Conservation (phyloP, 2,329 filamentous ascomycete species). For the Corynespora cassiicola region DNA sequence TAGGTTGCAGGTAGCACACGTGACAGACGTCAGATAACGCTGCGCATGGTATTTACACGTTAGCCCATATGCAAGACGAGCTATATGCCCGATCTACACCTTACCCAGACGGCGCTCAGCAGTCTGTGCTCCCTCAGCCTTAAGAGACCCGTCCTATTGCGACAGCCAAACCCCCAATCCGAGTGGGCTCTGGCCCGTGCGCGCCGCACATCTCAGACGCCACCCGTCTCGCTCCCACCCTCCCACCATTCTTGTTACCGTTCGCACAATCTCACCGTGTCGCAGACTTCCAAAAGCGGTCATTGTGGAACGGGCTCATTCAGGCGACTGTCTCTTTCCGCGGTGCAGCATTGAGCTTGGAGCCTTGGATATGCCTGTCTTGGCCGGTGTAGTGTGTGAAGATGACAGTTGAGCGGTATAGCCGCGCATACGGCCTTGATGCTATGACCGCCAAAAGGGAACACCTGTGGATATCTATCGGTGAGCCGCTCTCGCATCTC, state of each 20-base stretch:
- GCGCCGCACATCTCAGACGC: constrained; percentile 39
- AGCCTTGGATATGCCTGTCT: constrained; percentile 15
- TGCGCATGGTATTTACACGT: too few species aligned
- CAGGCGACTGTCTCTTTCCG: constrained; percentile 27
- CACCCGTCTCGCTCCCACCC: constrained; percentile 28
- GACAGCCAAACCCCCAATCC: constrained; percentile 15
- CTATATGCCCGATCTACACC: too few species aligned
- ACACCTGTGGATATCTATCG: constrained; percentile 25
- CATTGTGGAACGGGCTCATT: constrained; percentile 22
- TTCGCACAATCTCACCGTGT: constrained; percentile 18
- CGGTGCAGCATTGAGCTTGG: constrained; percentile 37
- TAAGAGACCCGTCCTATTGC: too few species aligned
- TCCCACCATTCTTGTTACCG: constrained; percentile 25
- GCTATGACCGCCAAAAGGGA: constrained; percentile 14
- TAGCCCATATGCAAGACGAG: too few species aligned
- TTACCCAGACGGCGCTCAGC: too few species aligned
- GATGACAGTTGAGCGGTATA: constrained; percentile 27
- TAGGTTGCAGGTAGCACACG: too few species aligned
- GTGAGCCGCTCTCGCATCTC: constrained; percentile 5
- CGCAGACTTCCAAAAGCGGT: constrained; percentile 24
- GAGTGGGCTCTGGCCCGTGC: constrained; percentile 30
- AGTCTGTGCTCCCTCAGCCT: too few species aligned
- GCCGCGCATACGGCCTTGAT: constrained; percentile 25
- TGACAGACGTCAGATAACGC: too few species aligned
- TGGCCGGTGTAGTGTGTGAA: constrained; percentile 23